Percentiles rank a stretch among this genome's conserved stretches.
Evolutionary conservation across 2,329 filamentous ascomycete genomes (phyloP).

Genomic region (Lachnellula willkommii): DNA sequence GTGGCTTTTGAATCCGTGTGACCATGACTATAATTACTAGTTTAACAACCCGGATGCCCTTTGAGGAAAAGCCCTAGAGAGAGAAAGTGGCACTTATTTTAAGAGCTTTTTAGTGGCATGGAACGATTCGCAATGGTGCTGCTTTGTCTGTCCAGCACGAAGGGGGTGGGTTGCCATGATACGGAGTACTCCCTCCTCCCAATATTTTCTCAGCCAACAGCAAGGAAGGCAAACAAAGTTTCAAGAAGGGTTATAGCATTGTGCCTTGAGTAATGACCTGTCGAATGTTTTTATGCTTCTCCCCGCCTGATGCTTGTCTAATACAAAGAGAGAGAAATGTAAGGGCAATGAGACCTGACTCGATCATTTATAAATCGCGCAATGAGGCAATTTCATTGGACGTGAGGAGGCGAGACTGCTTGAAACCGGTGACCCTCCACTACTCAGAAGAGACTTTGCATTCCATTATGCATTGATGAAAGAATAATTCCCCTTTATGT

Average conservation of each 20-base stretch:
- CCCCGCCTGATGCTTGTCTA: neutral
- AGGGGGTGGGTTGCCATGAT: too few relatives aligned
- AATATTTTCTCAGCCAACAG: neutral
- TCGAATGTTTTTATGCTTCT: neutral
- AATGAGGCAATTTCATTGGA: conserved; percentile 4
- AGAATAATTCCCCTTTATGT: neutral
- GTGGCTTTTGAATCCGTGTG: neutral
- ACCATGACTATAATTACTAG: neutral
- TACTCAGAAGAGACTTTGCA: neutral
- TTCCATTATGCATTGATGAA: neutral
- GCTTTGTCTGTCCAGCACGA: too few relatives aligned
- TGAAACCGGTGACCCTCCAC: neutral
- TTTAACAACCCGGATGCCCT: neutral
- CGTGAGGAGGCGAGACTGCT: neutral
- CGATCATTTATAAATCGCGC: conserved; percentile 7
- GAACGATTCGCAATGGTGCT: too few relatives aligned
- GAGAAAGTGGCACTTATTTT: too few relatives aligned
- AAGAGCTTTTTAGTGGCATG: too few relatives aligned
- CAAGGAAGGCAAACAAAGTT: neutral
- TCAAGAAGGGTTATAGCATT: too few relatives aligned
- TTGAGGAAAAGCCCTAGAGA: too few relatives aligned
- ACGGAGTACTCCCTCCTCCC: too few relatives aligned
- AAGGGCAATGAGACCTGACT: neutral
- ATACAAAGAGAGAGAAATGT: neutral
- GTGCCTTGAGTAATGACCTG: neutral